Evolutionary conservation across 306 rosid genomes (phyloP).

Genomic region (Rosa chinensis): DNA sequence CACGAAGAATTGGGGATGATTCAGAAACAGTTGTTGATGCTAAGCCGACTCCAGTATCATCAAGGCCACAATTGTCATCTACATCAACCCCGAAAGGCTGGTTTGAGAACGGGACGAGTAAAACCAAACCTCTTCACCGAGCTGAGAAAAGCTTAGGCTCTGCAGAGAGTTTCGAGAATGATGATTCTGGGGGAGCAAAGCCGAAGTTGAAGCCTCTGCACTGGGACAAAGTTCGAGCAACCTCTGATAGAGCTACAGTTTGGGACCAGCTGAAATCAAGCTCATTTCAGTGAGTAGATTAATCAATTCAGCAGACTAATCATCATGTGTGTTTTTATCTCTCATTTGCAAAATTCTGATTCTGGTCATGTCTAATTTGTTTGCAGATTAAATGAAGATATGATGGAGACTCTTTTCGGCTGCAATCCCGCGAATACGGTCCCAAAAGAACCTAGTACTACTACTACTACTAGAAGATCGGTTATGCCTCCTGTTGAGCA

Average conservation of each 20-base stretch:
- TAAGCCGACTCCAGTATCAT: conserved; percentile 28
- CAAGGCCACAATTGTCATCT: conserved; percentile 31
- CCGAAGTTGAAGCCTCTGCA: conserved; percentile 90
- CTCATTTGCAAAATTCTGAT: conserved; percentile 15
- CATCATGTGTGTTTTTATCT: conserved; percentile 29
- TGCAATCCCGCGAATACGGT: conserved; percentile 54
- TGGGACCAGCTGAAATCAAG: conserved; percentile 99
- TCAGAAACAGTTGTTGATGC: conserved; percentile 30
- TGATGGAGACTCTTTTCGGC: conserved; percentile 95
- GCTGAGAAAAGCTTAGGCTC: conserved; percentile 30
- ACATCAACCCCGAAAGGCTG: conserved; percentile 31
- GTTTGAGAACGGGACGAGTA: conserved; percentile 28
- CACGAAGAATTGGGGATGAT: conserved; percentile 22
- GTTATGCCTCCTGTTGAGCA: conserved; percentile 67
- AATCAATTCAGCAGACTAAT: neutral
- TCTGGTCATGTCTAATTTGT: conserved; percentile 1
- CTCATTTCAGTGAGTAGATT: conserved; percentile 81
- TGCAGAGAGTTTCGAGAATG: conserved; percentile 56
- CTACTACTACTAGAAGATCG: conserved; percentile 46
- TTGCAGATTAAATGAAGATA: conserved; percentile 86
- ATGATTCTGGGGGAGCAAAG: conserved; percentile 65
- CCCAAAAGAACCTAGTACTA: conserved; percentile 54
- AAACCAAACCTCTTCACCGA: conserved; percentile 24
- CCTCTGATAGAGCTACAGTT: conserved; percentile 91
- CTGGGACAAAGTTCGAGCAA: conserved; percentile 98